These are phyloP conservation scores for Xylaria palmicola DNA, from an alignment of 495 filamentous ascomycete genomes.

Conservation along the genomic window DNA sequence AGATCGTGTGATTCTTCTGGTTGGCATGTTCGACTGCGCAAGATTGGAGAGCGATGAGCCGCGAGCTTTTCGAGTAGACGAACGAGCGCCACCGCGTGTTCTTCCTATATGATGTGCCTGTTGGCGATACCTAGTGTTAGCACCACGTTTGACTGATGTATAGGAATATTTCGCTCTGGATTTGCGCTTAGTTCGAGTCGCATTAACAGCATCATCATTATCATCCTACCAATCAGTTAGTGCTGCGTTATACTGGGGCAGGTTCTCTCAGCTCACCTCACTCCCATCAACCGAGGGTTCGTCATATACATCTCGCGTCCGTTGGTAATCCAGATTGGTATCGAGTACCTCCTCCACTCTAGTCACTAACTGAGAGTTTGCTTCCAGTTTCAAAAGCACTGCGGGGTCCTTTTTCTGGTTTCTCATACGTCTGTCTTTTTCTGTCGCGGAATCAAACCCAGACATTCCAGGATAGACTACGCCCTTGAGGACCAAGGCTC, in stretches of 20 bases:
- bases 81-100: conserved; percentile 10
- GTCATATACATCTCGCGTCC: conserved; percentile 52
- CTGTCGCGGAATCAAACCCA: conserved; percentile 80
- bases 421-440: conserved; percentile 71
- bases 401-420: conserved; percentile 83
- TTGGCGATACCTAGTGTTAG: conserved; percentile 5
- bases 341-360: conserved; percentile 70
- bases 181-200: conserved; percentile 9
- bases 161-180: conserved; percentile 12
- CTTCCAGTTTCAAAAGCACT: conserved; percentile 67
- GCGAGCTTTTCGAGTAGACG: conserved; percentile 1
- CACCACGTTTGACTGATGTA: conserved; percentile 1
- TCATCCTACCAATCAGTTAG: conserved; percentile 22
- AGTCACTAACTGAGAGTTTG: conserved; percentile 64
- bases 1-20: conserved; percentile 17
- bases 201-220: conserved; percentile 11
- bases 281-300: conserved; percentile 47
- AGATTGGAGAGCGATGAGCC: neutral
- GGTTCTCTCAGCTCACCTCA: conserved; percentile 37
- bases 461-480: conserved; percentile 81
- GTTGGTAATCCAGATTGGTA: conserved; percentile 51
- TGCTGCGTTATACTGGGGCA: neutral
- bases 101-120: neutral
- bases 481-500: conserved; percentile 65
- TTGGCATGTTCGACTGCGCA: neutral